Conservation (phyloP, 768 basidiomycete species). For the Leucosporidium creatinivorum region DNA sequence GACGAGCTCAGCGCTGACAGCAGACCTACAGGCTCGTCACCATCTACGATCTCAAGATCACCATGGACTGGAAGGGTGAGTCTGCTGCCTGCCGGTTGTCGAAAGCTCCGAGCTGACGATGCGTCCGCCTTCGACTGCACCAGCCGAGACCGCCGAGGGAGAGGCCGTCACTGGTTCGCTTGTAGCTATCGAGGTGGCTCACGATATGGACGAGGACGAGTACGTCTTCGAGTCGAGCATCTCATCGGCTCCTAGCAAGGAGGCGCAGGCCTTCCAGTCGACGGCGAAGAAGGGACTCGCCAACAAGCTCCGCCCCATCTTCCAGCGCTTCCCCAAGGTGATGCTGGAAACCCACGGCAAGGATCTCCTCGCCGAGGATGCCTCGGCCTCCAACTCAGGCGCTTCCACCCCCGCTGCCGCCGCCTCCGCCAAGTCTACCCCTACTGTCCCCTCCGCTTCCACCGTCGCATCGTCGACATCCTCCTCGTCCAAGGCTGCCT, state of each 20-base stretch:
- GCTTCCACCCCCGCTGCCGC: constrained; percentile 21
- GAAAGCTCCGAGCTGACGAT: background rate
- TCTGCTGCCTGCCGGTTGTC: background rate
- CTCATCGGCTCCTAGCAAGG: constrained; percentile 17
- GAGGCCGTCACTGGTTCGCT: constrained; percentile 17
- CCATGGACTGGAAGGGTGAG: constrained; percentile 19
- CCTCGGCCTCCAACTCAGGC: constrained; percentile 16
- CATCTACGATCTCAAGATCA: constrained; percentile 31
- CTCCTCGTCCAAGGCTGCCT: background rate
- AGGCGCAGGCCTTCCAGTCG: constrained; percentile 31
- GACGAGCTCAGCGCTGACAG: background rate
- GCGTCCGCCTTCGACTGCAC: background rate
- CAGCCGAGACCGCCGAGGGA: constrained; percentile 6
- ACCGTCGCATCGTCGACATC: background rate
- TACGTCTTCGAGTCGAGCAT: constrained; percentile 34
- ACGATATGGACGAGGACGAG: constrained; percentile 39
- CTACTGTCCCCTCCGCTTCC: constrained; percentile 3
- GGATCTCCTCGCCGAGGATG: constrained; percentile 31
- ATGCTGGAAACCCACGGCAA: constrained; percentile 36
- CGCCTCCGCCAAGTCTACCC: background rate
- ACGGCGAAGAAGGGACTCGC: constrained; percentile 32
- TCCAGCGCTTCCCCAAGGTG: constrained; percentile 37
- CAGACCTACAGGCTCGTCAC: constrained; percentile 32
- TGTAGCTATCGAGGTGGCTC: constrained; percentile 34
- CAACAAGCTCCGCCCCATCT: constrained; percentile 31